Conservation (phyloP, 441 rosid species). For the Croton laevigatus region DNA sequence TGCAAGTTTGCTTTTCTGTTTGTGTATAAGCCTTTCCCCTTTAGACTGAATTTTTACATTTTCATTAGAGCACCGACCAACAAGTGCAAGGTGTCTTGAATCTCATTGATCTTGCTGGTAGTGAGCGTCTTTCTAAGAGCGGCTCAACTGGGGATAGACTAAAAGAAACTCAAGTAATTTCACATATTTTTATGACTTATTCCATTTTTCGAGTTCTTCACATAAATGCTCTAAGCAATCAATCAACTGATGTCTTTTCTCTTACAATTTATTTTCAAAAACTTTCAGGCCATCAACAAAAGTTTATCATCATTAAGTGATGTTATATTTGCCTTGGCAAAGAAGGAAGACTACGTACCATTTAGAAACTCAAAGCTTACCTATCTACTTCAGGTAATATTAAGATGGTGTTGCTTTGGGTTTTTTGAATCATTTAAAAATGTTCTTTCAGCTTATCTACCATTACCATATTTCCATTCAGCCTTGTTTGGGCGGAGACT, state of each 20-base stretch:
- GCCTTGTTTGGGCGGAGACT: constrained; percentile 98
- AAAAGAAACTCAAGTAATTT: constrained; percentile 63
- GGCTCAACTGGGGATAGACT: constrained; percentile 95
- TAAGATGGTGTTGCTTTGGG: neutral
- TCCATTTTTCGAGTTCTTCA: neutral
- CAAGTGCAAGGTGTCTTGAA: constrained; percentile 91
- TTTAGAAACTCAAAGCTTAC: constrained; percentile 96
- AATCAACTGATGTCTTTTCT: constrained; percentile 1
- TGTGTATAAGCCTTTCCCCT: neutral
- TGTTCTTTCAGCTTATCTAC: constrained; percentile 7
- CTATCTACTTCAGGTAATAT: constrained; percentile 85
- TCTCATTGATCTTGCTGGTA: constrained; percentile 96
- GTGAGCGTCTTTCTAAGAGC: constrained; percentile 87
- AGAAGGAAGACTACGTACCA: constrained; percentile 96
- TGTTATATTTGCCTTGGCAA: constrained; percentile 92
- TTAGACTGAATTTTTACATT: constrained; percentile 13
- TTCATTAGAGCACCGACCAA: constrained; percentile 74
- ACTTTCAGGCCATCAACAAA: constrained; percentile 80
- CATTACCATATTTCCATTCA: constrained; percentile 32
- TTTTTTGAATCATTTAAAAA: neutral
- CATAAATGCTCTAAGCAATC: neutral
- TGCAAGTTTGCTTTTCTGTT: neutral
- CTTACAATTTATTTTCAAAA: neutral
- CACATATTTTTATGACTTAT: neutral
- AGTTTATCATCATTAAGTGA: constrained; percentile 87